Evolutionary conservation across 1,139 yeast species (phyloP).

Genomic region (Barnettozyma hawaiiensis): DNA sequence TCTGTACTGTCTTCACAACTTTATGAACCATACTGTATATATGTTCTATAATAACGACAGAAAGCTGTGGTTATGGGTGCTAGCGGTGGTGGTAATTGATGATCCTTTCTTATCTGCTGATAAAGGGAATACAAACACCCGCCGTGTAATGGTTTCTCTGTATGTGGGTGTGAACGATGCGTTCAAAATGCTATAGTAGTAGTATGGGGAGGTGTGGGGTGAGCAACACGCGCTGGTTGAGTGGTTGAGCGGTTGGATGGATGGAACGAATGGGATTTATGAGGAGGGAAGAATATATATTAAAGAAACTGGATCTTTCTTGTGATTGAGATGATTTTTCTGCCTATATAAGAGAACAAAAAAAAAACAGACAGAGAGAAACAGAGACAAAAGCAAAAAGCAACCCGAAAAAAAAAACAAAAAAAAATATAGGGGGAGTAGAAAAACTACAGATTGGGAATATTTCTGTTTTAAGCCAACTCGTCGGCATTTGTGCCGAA

Average conservation of each 20-base stretch:
- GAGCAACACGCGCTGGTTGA: too few relatives aligned
- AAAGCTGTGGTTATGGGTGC: too few relatives aligned
- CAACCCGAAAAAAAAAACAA: background rate
- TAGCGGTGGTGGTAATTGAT: too few relatives aligned
- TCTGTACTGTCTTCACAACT: constrained; percentile 21
- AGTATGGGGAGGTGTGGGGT: too few relatives aligned
- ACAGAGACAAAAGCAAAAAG: too few relatives aligned
- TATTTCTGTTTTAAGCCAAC: background rate
- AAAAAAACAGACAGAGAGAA: too few relatives aligned
- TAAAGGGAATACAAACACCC: too few relatives aligned
- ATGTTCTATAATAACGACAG: background rate
- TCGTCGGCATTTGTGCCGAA: background rate
- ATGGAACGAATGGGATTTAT: background rate
- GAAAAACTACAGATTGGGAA: background rate
- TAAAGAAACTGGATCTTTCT: background rate
- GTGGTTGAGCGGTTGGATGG: too few relatives aligned
- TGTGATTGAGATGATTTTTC: background rate
- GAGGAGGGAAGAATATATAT: too few relatives aligned
- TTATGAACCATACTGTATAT: background rate
- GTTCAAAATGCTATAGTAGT: too few relatives aligned
- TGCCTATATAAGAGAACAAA: background rate
- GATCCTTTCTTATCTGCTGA: background rate
- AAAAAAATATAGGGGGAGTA: background rate
- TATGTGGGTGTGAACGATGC: too few relatives aligned
- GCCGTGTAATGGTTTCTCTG: too few relatives aligned